Percentiles rank a stretch among this genome's conserved stretches.
phyloP scores from a whole-genome alignment of 768 basidiomycete genomes.

The Rickenella mellea region DNA sequence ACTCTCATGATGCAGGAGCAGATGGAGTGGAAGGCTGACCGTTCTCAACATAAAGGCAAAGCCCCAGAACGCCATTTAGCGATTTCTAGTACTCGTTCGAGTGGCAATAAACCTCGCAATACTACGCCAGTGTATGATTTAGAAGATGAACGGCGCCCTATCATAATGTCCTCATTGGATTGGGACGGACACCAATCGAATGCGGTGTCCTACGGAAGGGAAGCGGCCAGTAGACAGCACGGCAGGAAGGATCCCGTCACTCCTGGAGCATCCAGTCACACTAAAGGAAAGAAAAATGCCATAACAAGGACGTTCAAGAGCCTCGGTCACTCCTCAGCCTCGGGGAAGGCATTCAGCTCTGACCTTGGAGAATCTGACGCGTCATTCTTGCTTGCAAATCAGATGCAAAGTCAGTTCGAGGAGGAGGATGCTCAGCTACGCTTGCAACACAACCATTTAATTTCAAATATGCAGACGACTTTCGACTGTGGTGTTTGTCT shows the following conservation, averaged over 20 bases:
- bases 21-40: neutral
- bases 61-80: no score
- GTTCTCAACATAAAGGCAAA: no score
- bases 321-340: slow-evolving; percentile 1
- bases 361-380: slow-evolving; percentile 7
- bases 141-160: no score
- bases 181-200: neutral
- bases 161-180: no score
- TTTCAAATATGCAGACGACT: slow-evolving; percentile 15
- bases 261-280: neutral
- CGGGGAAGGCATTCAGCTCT: slow-evolving; percentile 7
- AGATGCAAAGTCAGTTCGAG: slow-evolving; percentile 29
- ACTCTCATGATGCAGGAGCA: slow-evolving; percentile 8
- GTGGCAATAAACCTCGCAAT: no score
- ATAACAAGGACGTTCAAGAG: neutral
- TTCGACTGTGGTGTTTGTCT: slow-evolving; percentile 52
- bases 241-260: neutral
- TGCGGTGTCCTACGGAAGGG: neutral
- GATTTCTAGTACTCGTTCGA: no score
- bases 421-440: slow-evolving; percentile 29
- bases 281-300: neutral
- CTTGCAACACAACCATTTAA: slow-evolving; percentile 23
- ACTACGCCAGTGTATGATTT: no score
- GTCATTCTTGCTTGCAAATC: slow-evolving; percentile 15
- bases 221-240: neutral